Evolutionary conservation across 1,139 yeast species (phyloP).

Genomic region (Lipomyces yarrowii): DNA sequence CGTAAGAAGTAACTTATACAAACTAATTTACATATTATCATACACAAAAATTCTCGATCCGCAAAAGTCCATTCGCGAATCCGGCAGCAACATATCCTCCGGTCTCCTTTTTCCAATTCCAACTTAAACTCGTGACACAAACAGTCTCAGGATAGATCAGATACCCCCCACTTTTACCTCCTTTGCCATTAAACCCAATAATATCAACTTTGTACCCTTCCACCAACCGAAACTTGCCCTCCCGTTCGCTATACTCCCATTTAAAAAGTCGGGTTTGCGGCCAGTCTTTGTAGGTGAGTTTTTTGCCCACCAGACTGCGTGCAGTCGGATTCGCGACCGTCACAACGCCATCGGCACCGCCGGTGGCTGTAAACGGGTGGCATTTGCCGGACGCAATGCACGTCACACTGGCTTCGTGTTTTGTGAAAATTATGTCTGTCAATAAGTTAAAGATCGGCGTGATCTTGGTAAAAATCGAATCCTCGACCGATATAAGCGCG

Average conservation of each 20-base stretch:
- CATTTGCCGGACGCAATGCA: slow-evolving; percentile 14
- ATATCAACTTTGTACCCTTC: slow-evolving; percentile 19
- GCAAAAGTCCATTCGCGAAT: slow-evolving; percentile 7
- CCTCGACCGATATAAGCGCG: slow-evolving; percentile 12
- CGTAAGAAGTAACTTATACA: neutral
- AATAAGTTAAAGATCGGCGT: slow-evolving; percentile 2
- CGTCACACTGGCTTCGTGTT: slow-evolving; percentile 17
- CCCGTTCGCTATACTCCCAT: slow-evolving; percentile 4
- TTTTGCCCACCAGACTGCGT: slow-evolving; percentile 7
- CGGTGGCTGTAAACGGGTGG: slow-evolving; percentile 25
- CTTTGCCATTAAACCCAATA: neutral
- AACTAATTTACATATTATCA: neutral
- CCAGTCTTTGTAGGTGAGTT: slow-evolving; percentile 12
- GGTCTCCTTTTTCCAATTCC: neutral
- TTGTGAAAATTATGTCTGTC: slow-evolving; percentile 8
- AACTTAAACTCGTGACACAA: slow-evolving; percentile 3
- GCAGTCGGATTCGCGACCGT: slow-evolving; percentile 17
- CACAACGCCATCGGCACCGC: slow-evolving; percentile 27
- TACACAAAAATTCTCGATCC: slow-evolving; percentile 8
- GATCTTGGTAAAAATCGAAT: slow-evolving; percentile 7
- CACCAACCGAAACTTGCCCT: slow-evolving; percentile 15
- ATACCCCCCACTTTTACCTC: neutral
- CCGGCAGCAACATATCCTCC: slow-evolving; percentile 12
- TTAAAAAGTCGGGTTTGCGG: slow-evolving; percentile 17
- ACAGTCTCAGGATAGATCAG: slow-evolving; percentile 1